These are phyloP conservation scores for Elongisporangium prolatum DNA, from an alignment of 352 stramenopile species.

Conservation along the genomic window DNA sequence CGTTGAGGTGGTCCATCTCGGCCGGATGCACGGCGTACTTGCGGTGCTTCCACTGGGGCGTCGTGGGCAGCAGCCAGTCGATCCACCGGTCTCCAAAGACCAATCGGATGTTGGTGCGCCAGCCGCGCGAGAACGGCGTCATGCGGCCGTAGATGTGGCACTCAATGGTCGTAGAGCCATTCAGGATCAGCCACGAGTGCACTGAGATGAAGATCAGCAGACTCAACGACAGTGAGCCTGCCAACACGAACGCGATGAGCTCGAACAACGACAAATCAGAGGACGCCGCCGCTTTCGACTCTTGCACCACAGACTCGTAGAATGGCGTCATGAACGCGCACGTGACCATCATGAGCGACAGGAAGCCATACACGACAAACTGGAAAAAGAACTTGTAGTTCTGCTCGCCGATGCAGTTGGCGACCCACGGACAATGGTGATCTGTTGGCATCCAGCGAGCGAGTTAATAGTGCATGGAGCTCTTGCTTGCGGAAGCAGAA, in stretches of 20 bases:
- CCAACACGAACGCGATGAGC: conserved; percentile 72
- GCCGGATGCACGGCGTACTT: conserved; percentile 29
- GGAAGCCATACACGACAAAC: conserved; percentile 75
- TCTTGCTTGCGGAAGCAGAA: neutral
- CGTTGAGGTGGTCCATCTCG: conserved; percentile 44
- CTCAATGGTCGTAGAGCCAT: conserved; percentile 75
- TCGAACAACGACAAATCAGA: conserved; percentile 37
- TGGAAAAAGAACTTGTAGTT: conserved; percentile 90
- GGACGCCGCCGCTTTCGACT: conserved; percentile 8
- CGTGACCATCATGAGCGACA: conserved; percentile 58
- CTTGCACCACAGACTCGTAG: conserved; percentile 13
- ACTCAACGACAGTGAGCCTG: conserved; percentile 58
- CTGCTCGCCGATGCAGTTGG: conserved; percentile 73
- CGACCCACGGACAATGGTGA: conserved; percentile 97
- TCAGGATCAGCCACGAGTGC: conserved; percentile 64
- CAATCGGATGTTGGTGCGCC: conserved; percentile 38
- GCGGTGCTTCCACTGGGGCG: conserved; percentile 6
- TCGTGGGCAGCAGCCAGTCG: conserved; percentile 57
- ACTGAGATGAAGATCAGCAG: conserved; percentile 68
- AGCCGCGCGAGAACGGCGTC: conserved; percentile 67
- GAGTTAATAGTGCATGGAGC: neutral
- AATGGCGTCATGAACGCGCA: conserved; percentile 52
- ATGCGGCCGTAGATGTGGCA: conserved; percentile 64
- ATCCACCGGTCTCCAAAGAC: conserved; percentile 52
- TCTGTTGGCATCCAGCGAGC: conserved; percentile 49